Percentiles rank a stretch among this genome's conserved stretches.
Conservation (phyloP, 164 flowering plant genomes). For the Berberis thunbergii region DNA sequence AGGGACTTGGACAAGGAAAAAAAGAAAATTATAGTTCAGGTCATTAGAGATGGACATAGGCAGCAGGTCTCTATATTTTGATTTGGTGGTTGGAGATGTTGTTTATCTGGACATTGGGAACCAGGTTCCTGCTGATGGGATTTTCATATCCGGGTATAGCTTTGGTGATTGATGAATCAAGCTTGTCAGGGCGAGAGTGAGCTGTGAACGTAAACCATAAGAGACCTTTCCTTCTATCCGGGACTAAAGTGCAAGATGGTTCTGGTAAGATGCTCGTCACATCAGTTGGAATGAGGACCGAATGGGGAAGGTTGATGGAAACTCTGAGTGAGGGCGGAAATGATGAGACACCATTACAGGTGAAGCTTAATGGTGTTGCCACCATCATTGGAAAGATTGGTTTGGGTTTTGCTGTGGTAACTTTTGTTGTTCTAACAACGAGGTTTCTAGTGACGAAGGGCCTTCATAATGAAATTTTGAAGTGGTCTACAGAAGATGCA, state of each 20-base stretch:
- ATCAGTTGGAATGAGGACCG: constrained; percentile 11
- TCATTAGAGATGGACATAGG: constrained; percentile 5
- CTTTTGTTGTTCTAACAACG: constrained; percentile 2
- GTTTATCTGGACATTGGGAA: constrained; percentile 9
- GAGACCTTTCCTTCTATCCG: constrained; percentile 6
- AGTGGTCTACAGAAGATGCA: constrained; percentile 9
- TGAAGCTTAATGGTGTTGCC: constrained; percentile 12
- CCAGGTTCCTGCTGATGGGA: constrained; percentile 8
- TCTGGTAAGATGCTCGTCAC: constrained; percentile 8
- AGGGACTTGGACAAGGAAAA: constrained; percentile 9
- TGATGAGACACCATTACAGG: constrained; percentile 10
- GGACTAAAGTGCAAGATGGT: constrained; percentile 10
- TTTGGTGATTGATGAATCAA: constrained; percentile 10
- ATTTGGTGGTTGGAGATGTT: constrained; percentile 10
- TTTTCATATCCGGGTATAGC: constrained; percentile 6
- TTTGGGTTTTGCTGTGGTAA: constrained; percentile 8
- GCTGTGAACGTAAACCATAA: constrained; percentile 2
- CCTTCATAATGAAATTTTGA: not conserved
- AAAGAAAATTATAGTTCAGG: constrained; percentile 7
- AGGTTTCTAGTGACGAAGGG: constrained; percentile 7
- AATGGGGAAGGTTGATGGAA: constrained; percentile 11
- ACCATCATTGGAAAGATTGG: constrained; percentile 10
- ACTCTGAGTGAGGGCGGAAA: constrained; percentile 9
- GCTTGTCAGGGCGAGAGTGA: constrained; percentile 4
- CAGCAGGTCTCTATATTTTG: constrained; percentile 7